Conservation (phyloP, 2,329 filamentous ascomycete genomes). For the Penicillium nordicum region DNA sequence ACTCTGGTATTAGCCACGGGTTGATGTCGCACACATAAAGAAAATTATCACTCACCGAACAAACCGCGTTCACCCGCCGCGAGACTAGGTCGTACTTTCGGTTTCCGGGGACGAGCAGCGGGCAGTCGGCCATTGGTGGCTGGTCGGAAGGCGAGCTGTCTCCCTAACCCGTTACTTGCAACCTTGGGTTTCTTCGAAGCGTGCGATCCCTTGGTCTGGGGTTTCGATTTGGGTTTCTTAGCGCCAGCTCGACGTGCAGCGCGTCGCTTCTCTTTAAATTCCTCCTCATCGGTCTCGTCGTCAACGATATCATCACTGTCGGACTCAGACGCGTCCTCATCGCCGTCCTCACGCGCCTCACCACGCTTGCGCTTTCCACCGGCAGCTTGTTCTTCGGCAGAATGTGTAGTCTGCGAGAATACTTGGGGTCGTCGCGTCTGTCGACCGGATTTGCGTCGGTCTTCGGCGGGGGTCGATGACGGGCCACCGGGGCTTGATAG, state of each 20-base stretch:
- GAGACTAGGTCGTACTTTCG: constrained; percentile 50
- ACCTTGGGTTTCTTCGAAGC: constrained; percentile 57
- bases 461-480: constrained; percentile 25
- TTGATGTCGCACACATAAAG: background rate
- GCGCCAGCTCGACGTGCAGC: constrained; percentile 32
- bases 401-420: constrained; percentile 39
- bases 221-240: constrained; percentile 41
- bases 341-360: constrained; percentile 35
- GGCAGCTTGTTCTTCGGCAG: constrained; percentile 23
- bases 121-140: constrained; percentile 46
- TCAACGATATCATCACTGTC: constrained; percentile 40
- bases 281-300: constrained; percentile 48
- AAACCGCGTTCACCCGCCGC: constrained; percentile 54
- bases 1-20: constrained; percentile 19
- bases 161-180: constrained; percentile 46
- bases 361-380: constrained; percentile 52
- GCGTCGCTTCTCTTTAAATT: constrained; percentile 44
- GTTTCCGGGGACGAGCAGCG: constrained; percentile 48
- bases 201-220: constrained; percentile 30
- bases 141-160: constrained; percentile 55
- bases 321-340: constrained; percentile 35
- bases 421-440: constrained; percentile 42
- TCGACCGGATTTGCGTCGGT: constrained; percentile 46
- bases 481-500: constrained; percentile 11
- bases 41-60: constrained; percentile 47